A percentile compares a stretch with the other conserved stretches of the same genome.
These are phyloP conservation scores for Arthromyces matolae DNA, from an alignment of 768 basidiomycete genomes.

Conservation along the genomic window DNA sequence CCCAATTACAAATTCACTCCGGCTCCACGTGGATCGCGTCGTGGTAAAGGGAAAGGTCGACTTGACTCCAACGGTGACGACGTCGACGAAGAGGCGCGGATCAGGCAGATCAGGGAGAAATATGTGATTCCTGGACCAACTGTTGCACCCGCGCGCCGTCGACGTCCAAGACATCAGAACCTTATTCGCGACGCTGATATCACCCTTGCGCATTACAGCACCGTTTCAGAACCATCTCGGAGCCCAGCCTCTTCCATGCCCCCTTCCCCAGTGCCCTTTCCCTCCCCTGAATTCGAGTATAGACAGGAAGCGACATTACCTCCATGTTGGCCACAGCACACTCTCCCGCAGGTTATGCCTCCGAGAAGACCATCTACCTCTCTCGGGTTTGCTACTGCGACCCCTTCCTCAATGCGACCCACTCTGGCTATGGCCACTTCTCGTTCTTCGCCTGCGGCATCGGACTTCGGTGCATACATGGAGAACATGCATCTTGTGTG, in stretches of 20 bases:
- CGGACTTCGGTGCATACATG: constrained; percentile 18
- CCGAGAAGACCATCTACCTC: constrained; percentile 34
- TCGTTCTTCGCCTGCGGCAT: constrained; percentile 20
- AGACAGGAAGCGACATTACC: constrained; percentile 12
- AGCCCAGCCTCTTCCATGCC: constrained; percentile 12
- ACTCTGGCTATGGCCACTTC: constrained; percentile 17
- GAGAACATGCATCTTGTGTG: constrained; percentile 29
- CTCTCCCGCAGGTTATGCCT: constrained; percentile 19
- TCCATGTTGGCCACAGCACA: constrained; percentile 21
- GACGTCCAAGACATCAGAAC: constrained; percentile 26
- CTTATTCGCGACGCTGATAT: constrained; percentile 14
- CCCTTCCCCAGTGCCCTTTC: constrained; percentile 13
- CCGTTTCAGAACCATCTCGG: constrained; percentile 1
- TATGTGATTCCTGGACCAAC: constrained; percentile 34
- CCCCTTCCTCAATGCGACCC: constrained; percentile 5
- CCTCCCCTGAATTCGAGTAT: constrained; percentile 15
- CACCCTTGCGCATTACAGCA: constrained; percentile 2
- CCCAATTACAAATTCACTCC: constrained; percentile 66
- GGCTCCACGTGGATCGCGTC: constrained; percentile 30
- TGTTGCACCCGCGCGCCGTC: constrained; percentile 29
- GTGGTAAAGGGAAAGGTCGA: constrained; percentile 27
- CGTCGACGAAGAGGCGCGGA: constrained; percentile 21
- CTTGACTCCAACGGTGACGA: constrained; percentile 12
- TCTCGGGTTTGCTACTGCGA: constrained; percentile 20
- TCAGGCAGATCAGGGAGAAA: constrained; percentile 32